A percentile compares a stretch with the other conserved stretches of the same genome.
Conservation (phyloP, 2,329 filamentous ascomycete species). For the Colletotrichum limetticola region DNA sequence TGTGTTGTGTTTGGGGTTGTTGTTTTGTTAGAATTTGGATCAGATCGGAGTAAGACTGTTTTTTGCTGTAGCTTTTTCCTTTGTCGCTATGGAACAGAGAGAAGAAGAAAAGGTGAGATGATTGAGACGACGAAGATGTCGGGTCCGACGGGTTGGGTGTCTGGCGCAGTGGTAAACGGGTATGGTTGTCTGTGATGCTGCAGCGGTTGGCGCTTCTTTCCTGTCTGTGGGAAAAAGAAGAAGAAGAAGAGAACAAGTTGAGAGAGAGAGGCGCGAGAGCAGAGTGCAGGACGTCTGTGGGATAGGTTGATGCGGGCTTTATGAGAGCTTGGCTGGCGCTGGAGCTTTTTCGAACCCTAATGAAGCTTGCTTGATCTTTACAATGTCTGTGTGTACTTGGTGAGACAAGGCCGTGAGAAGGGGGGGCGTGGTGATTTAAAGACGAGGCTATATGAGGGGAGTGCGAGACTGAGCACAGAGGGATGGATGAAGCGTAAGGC, state of each 20-base stretch:
- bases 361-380: constrained; percentile 1
- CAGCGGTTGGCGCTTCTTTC: constrained; percentile 8
- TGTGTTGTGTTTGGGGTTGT: neutral
- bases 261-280: constrained; percentile 1
- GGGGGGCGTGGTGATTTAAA: neutral
- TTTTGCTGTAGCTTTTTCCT: neutral
- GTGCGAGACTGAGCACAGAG: neutral
- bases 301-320: constrained; percentile 31
- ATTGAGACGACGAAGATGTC: constrained; percentile 14
- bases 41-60: neutral
- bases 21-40: neutral
- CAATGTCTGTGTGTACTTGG: constrained; percentile 27
- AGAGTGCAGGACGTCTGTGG: constrained; percentile 22
- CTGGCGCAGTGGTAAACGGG: neutral
- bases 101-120: neutral
- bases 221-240: constrained; percentile 14
- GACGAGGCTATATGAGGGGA: constrained; percentile 12
- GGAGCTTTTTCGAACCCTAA: neutral
- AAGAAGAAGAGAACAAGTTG: neutral
- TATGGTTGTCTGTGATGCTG: constrained; percentile 24
- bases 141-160: constrained; percentile 9
- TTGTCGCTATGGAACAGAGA: neutral
- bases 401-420: constrained; percentile 29
- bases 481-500: neutral
- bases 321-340: constrained; percentile 17